These are phyloP conservation scores for Wickerhamiella kazuoi DNA, from an alignment of 805 yeast genomes.

Conservation along the genomic window DNA sequence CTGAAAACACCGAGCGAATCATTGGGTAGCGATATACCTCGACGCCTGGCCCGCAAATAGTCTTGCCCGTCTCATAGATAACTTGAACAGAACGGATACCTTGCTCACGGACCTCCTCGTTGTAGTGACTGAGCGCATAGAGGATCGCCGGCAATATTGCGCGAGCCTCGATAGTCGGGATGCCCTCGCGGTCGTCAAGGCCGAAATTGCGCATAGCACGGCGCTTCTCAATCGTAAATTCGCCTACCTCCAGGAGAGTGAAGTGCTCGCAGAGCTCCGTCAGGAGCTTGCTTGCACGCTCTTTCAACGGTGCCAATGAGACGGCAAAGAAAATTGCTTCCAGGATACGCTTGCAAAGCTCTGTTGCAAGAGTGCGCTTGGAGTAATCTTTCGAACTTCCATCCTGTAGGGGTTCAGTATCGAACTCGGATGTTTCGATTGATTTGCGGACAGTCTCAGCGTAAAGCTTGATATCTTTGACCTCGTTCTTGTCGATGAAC, in stretches of 20 bases:
- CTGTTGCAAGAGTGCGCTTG: constrained; percentile 30
- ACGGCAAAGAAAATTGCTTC: constrained; percentile 61
- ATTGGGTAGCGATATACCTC: constrained; percentile 55
- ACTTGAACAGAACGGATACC: constrained; percentile 51
- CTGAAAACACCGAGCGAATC: constrained; percentile 56
- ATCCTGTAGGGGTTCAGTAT: constrained; percentile 11
- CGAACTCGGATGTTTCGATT: constrained; percentile 5
- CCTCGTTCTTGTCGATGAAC: constrained; percentile 35
- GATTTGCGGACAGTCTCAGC: constrained; percentile 9
- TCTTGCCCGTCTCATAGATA: constrained; percentile 42
- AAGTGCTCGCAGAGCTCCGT: constrained; percentile 61
- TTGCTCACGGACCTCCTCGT: constrained; percentile 46
- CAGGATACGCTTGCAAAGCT: constrained; percentile 42
- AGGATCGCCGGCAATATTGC: constrained; percentile 58
- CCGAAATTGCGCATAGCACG: constrained; percentile 51
- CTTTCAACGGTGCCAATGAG: constrained; percentile 52
- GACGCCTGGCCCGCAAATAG: constrained; percentile 49
- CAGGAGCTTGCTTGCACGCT: constrained; percentile 46
- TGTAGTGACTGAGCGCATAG: constrained; percentile 64
- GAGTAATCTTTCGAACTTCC: constrained; percentile 10
- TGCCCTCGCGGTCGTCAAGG: constrained; percentile 66
- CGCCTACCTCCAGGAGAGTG: constrained; percentile 58
- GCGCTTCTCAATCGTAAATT: constrained; percentile 49
- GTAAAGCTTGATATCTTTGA: constrained; percentile 21
- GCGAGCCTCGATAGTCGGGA: constrained; percentile 47